A percentile compares a stretch with the other conserved stretches of the same genome.
These are phyloP conservation scores for Pyricularia sp. DNA, from an alignment of 2,329 filamentous ascomycete genomes.

Conservation along the genomic window DNA sequence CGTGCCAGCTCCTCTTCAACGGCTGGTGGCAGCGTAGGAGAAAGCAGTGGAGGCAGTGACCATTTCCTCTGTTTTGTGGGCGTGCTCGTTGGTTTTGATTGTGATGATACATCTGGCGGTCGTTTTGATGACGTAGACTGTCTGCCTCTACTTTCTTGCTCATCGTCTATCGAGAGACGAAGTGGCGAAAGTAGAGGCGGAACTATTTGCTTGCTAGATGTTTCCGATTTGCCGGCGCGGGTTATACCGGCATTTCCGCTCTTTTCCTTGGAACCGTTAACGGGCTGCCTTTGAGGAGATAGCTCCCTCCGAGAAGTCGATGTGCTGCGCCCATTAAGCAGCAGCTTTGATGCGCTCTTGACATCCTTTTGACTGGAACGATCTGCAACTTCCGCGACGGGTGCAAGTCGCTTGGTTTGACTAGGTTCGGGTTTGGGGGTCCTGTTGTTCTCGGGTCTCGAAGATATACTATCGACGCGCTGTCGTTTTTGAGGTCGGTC, in stretches of 20 bases:
- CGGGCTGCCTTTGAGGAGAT: conserved; percentile 9
- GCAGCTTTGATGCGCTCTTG: not conserved
- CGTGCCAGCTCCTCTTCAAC: conserved; percentile 37
- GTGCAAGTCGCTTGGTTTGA: not conserved
- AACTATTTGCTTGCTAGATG: conserved; percentile 28
- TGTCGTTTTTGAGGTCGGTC: conserved; percentile 1
- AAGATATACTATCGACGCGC: not conserved
- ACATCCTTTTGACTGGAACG: not conserved
- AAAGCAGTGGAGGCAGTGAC: conserved; percentile 37
- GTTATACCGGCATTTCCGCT: conserved; percentile 18
- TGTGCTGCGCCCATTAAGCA: conserved; percentile 2
- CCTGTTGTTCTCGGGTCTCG: not conserved
- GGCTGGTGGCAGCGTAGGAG: conserved; percentile 43
- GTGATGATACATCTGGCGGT: conserved; percentile 22
- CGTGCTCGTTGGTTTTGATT: conserved; percentile 15
- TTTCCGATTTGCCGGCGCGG: conserved; percentile 16
- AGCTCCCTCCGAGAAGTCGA: not conserved
- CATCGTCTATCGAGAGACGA: conserved; percentile 32
- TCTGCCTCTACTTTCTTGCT: conserved; percentile 17
- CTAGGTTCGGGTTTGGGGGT: not conserved
- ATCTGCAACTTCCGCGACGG: not conserved
- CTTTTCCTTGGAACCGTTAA: conserved; percentile 30
- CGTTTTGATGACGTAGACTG: conserved; percentile 14
- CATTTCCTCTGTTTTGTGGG: conserved; percentile 27
- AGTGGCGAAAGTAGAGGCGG: conserved; percentile 45